Conservation (phyloP, 805 yeast genomes). For the Hanseniaspora osmophila region DNA sequence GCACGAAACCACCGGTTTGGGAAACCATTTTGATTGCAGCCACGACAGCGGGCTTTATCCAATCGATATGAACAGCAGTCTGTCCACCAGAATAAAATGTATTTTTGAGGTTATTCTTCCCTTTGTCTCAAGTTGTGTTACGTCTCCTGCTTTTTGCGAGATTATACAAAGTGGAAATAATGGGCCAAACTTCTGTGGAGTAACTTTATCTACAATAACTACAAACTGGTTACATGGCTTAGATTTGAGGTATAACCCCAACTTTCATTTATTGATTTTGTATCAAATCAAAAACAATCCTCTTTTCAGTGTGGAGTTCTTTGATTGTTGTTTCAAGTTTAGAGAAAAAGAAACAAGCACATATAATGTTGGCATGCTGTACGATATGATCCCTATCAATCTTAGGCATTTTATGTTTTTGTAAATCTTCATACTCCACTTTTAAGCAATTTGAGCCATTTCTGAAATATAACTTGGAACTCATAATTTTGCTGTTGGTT, state of each 20-base stretch:
- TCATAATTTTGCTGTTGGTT: neutral
- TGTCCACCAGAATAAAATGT: neutral
- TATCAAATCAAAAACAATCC: neutral
- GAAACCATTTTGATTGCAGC: too few relatives aligned
- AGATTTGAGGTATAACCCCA: neutral
- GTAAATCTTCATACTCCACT: neutral
- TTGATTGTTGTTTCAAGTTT: neutral
- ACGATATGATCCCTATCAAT: neutral
- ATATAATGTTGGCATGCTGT: neutral
- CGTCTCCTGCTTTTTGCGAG: too few relatives aligned
- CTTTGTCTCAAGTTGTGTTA: neutral
- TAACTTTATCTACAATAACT: neutral
- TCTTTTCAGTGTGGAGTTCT: neutral
- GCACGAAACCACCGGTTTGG: too few relatives aligned
- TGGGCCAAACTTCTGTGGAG: neutral
- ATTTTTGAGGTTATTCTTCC: neutral
- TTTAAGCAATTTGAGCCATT: neutral
- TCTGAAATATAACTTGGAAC: neutral
- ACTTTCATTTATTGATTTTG: neutral
- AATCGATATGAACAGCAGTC: neutral
- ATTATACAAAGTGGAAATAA: too few relatives aligned
- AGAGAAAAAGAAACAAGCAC: neutral
- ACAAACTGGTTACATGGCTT: neutral
- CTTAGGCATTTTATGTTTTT: neutral
- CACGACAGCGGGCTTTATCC: neutral